Evolutionary conservation across 202 grass and related monocot species (phyloP), one percentile per base, ranked within the genome.

Genomic region (Schoenoplectus triqueter): DNA sequence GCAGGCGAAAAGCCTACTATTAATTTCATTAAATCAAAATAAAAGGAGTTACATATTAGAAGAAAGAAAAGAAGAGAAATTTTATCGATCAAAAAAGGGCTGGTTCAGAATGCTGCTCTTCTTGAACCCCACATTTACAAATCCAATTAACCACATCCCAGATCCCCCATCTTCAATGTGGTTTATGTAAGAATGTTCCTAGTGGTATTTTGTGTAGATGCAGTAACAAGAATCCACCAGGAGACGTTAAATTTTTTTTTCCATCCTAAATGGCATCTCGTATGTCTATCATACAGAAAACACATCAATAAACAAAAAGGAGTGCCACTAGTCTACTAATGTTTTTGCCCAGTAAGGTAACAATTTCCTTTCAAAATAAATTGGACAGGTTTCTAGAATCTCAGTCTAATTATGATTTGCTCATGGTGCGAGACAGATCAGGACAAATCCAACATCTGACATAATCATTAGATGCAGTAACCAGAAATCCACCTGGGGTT

Each of bases 301-400:
- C 46, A 73, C 44, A 73, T 46, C n/a, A 19, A 73, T 73, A 18
- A 76, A 51, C 8, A 41, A 57, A 74, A 57, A 15, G 59, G 11
- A 22, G 10, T 54, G 55, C 19, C 21, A 40, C 19, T 40, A 77
- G 3, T 41, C 51, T 41, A 78, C 51, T 17, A 2, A 13, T 78
- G 20, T 21, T 49, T 59, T 75, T 55, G 20, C 21, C 73, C 51
- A 17, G 13, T 9, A 55, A 20, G 73, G 6, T 59, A 20, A 78
- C 13, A 59, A 78, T 2, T 41, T 59, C 22, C 20, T 59, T 13
- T 9, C 52, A 55, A 59, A 51, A 40, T 22, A 78, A 42, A 56
- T 22, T n/a, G 11, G 3, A 14, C 21, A 59, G 2, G 13, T 78
- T 59, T 54, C 73, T 57, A 57, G 11, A 59, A 13, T 52, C 21